Base-by-base conservation (phyloP, 306 rosid genomes). In the Rosa persica region DNA sequence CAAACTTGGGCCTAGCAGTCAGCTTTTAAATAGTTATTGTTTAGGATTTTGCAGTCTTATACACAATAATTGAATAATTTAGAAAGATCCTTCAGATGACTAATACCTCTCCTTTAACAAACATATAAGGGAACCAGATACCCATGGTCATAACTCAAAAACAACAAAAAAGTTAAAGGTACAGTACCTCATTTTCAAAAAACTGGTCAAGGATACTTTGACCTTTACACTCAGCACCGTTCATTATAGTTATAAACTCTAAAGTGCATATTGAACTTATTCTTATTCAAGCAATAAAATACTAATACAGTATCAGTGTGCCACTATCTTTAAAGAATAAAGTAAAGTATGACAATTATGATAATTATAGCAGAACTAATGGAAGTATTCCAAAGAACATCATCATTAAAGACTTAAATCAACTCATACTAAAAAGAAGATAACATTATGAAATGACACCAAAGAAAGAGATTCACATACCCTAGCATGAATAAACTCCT, bases 401-500 rank as follows among this genome's bases (percentile, higher is more conserved):
- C 73, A 12, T 25, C 51, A 40, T 3, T 43, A 27, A 16, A 15
- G 42, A 57, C 43, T 73, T 25, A 16, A 23, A 74, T 20, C 6
- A 74, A 74, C 9, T 13, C 39, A 23, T 58, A 57, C 70, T 23
- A 4, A 60, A 51, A 27, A 61, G 8, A 11, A 43, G 1, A 5
- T 9, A 34, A 16, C 44, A 34, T 6, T 12, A 43, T 17, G 60
- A 61, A 44, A 27, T 75, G 48, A 55, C 51, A 47, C 25, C 23
- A 52, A 48, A 25, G 44, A 27, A 46, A 13, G 51, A 4, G 58
- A 49, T 20, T 57, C 9, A 83, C 93, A 67, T 89, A 95, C 99
- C 76, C 90, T 87, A 52, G 99, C 99, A 80, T 91, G 97, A 77
- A 95, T 95, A 78, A 95, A 95, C 87, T 95, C 99, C 47, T 95